A percentile compares a stretch with the other conserved stretches of the same genome.
These are phyloP conservation scores for Naganishia albida DNA, from an alignment of 1,284 basidiomycete genomes.

Conservation along the genomic window DNA sequence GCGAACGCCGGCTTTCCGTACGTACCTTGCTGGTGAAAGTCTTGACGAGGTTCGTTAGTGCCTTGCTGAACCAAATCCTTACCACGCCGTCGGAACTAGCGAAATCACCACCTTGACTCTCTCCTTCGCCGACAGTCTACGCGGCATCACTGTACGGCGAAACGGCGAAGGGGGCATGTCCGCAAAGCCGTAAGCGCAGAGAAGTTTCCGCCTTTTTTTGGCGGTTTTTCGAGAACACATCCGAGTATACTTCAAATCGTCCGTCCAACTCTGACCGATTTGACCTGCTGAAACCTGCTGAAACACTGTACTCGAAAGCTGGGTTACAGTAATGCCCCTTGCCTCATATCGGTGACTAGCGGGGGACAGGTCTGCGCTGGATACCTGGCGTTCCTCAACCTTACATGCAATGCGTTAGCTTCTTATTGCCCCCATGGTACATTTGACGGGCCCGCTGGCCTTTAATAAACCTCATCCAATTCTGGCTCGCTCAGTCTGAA, in stretches of 20 bases:
- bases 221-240: not conserved
- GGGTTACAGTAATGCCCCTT: not conserved
- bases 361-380: too few species aligned
- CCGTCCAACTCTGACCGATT: not conserved
- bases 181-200: not conserved
- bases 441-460: not conserved
- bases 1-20: not conserved
- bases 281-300: too few species aligned
- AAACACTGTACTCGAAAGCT: not conserved
- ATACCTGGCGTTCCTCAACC: not conserved
- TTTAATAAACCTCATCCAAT: not conserved
- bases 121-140: conserved; percentile 1
- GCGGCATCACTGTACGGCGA: not conserved
- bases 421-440: not conserved
- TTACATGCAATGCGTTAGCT: not conserved
- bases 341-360: not conserved
- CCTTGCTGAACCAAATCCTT: conserved; percentile 17
- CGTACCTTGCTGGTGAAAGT: conserved; percentile 30
- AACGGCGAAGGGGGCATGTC: not conserved
- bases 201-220: not conserved
- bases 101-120: conserved; percentile 17
- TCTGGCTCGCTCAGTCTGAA: not conserved
- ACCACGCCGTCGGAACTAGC: not conserved
- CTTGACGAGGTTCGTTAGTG: conserved; percentile 31
- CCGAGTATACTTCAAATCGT: conserved; percentile 3